Percentiles rank a stretch among this genome's conserved stretches.
Evolutionary conservation across 2,329 filamentous ascomycete species (phyloP).

Genomic region (Shiraia bambusicola): DNA sequence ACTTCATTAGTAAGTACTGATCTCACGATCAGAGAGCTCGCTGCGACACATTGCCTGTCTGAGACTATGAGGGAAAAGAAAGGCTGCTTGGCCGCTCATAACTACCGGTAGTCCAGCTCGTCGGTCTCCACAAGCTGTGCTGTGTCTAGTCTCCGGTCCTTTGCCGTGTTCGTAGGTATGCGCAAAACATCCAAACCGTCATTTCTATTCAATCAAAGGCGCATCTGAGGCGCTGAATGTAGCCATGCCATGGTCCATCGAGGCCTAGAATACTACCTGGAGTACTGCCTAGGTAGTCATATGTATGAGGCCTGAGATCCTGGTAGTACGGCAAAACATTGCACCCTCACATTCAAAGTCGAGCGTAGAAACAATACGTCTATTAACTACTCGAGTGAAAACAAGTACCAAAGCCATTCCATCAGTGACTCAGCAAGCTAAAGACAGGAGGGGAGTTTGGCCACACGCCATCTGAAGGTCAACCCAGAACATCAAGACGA

Average conservation of each 20-base stretch:
- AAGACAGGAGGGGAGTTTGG: conserved; percentile 23
- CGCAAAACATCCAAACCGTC: neutral
- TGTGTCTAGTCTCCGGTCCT: conserved; percentile 19
- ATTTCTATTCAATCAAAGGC: neutral
- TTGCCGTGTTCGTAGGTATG: conserved; percentile 7
- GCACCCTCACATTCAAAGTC: conserved; percentile 6
- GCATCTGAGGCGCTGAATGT: neutral
- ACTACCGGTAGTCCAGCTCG: conserved; percentile 19
- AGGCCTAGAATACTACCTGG: conserved; percentile 16
- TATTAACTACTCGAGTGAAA: conserved; percentile 19
- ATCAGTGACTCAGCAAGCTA: conserved; percentile 2
- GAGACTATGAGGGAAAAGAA: conserved; percentile 22
- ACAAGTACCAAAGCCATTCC: conserved; percentile 12
- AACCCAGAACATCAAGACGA: conserved; percentile 12
- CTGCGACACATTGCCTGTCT: too few species aligned
- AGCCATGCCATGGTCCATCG: conserved; percentile 4
- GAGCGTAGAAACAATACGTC: conserved; percentile 9
- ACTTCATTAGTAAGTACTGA: too few species aligned
- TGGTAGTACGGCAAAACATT: conserved; percentile 12
- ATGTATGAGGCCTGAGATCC: conserved; percentile 17
- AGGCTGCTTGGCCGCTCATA: conserved; percentile 20
- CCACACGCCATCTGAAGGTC: conserved; percentile 20
- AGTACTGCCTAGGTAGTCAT: too few species aligned
- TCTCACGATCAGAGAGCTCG: too few species aligned
- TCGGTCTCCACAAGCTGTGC: conserved; percentile 28